phyloP scores from a whole-genome alignment of 805 yeast genomes.

The Sugiyamaella mastotermitis region DNA sequence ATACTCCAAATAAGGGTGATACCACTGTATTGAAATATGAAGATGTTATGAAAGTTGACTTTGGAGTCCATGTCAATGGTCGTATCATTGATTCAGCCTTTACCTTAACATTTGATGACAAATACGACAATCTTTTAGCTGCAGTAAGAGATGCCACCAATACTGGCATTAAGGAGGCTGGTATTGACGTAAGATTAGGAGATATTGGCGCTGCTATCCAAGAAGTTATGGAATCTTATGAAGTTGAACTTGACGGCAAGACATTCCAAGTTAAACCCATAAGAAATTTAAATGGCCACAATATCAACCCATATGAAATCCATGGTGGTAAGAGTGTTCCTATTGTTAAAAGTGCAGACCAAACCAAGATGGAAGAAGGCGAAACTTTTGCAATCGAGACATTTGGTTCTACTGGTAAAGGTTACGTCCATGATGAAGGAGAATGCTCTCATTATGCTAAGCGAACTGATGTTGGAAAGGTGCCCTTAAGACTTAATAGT shows the following conservation, averaged over 20 bases:
- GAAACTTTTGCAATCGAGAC: constrained; percentile 98
- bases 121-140: constrained; percentile 68
- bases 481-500: constrained; percentile 53
- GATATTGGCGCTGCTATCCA: constrained; percentile 96
- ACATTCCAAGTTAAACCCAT: constrained; percentile 81
- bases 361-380: constrained; percentile 98
- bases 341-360: constrained; percentile 86
- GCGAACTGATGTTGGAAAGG: constrained; percentile 41
- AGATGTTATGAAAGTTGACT: constrained; percentile 94
- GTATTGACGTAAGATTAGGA: constrained; percentile 90
- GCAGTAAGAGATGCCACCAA: constrained; percentile 93
- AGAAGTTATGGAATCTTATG: constrained; percentile 96
- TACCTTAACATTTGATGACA: constrained; percentile 80
- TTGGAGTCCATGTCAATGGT: constrained; percentile 96
- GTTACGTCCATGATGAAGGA: constrained; percentile 78
- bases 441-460: constrained; percentile 93
- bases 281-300: constrained; percentile 91
- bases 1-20: constrained; percentile 95
- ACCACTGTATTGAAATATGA: constrained; percentile 71
- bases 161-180: constrained; percentile 88
- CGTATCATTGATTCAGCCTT: constrained; percentile 92
- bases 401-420: constrained; percentile 94
- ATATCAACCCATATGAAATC: constrained; percentile 72
- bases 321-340: constrained; percentile 98
- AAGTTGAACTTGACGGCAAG: constrained; percentile 84